Evolutionary conservation across 345 rosid species (phyloP).

Genomic region (Lenwebbia sp.): DNA sequence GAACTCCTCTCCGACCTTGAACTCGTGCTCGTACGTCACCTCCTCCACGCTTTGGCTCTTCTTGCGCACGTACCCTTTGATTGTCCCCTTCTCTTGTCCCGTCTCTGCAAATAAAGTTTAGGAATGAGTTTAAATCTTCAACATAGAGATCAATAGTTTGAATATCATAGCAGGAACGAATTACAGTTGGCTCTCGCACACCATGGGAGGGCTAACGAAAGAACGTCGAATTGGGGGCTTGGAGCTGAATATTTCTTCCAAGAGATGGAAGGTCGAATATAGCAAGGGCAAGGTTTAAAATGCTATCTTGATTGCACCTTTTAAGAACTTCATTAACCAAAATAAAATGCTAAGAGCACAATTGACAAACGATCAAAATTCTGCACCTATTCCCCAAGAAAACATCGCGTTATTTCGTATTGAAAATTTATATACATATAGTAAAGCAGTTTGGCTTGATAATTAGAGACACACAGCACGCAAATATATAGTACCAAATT

Average conservation of each 20-base stretch:
- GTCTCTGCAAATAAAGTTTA: slow-evolving; percentile 15
- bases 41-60: slow-evolving; percentile 7
- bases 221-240: not conserved
- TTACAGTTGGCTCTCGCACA: not conserved
- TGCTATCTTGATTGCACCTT: not conserved
- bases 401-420: not conserved
- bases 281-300: not conserved
- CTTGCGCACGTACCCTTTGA: slow-evolving; percentile 36
- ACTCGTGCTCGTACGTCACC: slow-evolving; percentile 40
- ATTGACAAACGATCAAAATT: not conserved
- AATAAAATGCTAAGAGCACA: not conserved
- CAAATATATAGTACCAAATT: not conserved
- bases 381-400: not conserved
- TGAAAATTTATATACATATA: not conserved
- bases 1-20: slow-evolving; percentile 36
- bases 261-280: not conserved
- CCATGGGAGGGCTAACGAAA: not conserved
- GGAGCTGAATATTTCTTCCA: not conserved
- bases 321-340: not conserved
- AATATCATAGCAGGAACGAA: not conserved
- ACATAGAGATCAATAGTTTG: not conserved
- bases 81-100: slow-evolving; percentile 29
- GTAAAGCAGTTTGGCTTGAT: not conserved
- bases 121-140: not conserved
- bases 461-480: no score